phyloP scores from a whole-genome alignment of 1,139 yeast genomes.

The Pichia sp. region DNA sequence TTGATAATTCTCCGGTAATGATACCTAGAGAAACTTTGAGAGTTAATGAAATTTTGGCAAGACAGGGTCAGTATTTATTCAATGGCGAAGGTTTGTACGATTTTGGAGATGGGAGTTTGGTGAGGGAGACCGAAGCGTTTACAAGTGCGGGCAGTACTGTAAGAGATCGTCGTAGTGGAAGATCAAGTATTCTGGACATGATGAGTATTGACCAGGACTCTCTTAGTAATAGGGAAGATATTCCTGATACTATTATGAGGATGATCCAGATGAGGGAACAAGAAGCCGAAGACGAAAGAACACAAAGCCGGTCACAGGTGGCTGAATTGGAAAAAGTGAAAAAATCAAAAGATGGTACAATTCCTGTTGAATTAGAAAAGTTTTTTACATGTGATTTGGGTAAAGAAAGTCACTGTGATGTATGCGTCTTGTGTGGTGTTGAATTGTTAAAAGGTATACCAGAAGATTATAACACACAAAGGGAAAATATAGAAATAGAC shows the following conservation, averaged over 20 bases:
- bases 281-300: slow-evolving; percentile 24
- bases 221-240: slow-evolving; percentile 11
- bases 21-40: no score
- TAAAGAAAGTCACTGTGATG: slow-evolving; percentile 26
- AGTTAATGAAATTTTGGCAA: no score
- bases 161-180: no score
- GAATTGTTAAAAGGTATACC: slow-evolving; percentile 68
- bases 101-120: no score
- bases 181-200: no score
- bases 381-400: slow-evolving; percentile 32
- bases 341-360: slow-evolving; percentile 23
- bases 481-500: slow-evolving; percentile 22
- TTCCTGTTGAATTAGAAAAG: slow-evolving; percentile 19
- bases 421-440: slow-evolving; percentile 67
- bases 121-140: no score
- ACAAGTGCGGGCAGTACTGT: no score
- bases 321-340: slow-evolving; percentile 26
- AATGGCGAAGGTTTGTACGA: no score
- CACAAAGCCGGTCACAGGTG: slow-evolving; percentile 19
- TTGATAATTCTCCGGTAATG: no score
- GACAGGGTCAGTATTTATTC: no score
- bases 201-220: no score
- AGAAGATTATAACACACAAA: slow-evolving; percentile 31
- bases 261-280: slow-evolving; percentile 25
- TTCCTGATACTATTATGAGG: slow-evolving; percentile 29